Conservation (phyloP, 495 filamentous ascomycete genomes). For the Venustampulla echinocandica region DNA sequence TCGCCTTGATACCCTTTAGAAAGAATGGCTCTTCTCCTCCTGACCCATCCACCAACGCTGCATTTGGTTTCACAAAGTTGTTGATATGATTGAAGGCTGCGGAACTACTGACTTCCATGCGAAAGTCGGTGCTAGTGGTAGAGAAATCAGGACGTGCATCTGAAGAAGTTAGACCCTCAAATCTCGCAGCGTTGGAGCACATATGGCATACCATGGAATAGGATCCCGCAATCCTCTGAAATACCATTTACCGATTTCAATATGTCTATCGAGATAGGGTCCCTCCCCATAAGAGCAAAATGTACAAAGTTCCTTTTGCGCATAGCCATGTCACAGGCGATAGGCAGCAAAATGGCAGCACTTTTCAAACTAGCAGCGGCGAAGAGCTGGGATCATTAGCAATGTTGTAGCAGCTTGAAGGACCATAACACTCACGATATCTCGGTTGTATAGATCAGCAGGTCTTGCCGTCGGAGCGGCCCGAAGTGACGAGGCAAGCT, state of each 20-base stretch:
- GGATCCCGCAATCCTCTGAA: conserved; percentile 38
- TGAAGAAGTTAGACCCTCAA: conserved; percentile 15
- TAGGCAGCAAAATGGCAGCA: conserved; percentile 41
- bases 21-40: conserved; percentile 36
- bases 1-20: conserved; percentile 15
- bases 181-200: not conserved
- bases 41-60: conserved; percentile 39
- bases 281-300: conserved; percentile 46
- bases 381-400: conserved; percentile 27
- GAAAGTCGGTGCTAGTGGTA: conserved; percentile 36
- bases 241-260: conserved; percentile 43
- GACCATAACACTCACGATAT: conserved; percentile 25
- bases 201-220: conserved; percentile 41
- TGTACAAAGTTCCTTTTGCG: conserved; percentile 40
- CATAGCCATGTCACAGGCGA: conserved; percentile 46
- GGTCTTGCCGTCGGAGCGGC: conserved; percentile 27
- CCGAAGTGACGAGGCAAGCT: conserved; percentile 42
- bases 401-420: not conserved
- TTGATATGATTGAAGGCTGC: conserved; percentile 37
- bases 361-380: conserved; percentile 41
- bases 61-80: conserved; percentile 39
- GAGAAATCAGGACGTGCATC: conserved; percentile 43
- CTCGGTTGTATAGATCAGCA: conserved; percentile 25
- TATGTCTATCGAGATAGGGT: conserved; percentile 42
- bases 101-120: conserved; percentile 42